These are phyloP conservation scores for Schizosaccharomyces pombe DNA, from an alignment of 805 yeast species.

Conservation along the genomic window DNA sequence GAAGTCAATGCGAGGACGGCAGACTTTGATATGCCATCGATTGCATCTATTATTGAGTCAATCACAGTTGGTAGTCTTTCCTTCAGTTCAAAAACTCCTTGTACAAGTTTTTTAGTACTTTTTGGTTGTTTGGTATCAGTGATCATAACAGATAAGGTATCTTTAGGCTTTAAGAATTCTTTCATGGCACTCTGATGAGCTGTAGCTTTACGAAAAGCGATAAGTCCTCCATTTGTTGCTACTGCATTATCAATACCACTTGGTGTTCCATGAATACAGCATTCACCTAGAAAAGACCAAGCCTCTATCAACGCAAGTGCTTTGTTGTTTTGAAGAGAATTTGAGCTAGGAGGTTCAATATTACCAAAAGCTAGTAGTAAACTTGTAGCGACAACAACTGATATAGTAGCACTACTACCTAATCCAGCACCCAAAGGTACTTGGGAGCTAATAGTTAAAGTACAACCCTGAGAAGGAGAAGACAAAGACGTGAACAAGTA, in stretches of 20 bases:
- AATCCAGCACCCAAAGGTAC: slow-evolving; percentile 92
- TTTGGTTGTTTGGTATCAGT: slow-evolving; percentile 78
- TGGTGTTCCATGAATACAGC: slow-evolving; percentile 89
- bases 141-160: slow-evolving; percentile 46
- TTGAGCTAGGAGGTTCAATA: not conserved
- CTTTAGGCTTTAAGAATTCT: slow-evolving; percentile 5
- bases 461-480: slow-evolving; percentile 16
- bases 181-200: slow-evolving; percentile 7
- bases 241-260: slow-evolving; percentile 93
- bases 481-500: slow-evolving; percentile 49
- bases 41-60: slow-evolving; percentile 42
- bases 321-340: not conserved
- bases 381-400: slow-evolving; percentile 65
- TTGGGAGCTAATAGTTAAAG: slow-evolving; percentile 52
- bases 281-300: slow-evolving; percentile 87
- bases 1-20: slow-evolving; percentile 38
- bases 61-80: slow-evolving; percentile 31
- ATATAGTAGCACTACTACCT: slow-evolving; percentile 78
- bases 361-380: slow-evolving; percentile 18
- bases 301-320: slow-evolving; percentile 31
- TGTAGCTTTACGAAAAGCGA: slow-evolving; percentile 43
- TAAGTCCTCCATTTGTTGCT: slow-evolving; percentile 90
- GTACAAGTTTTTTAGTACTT: slow-evolving; percentile 63
- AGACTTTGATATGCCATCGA: slow-evolving; percentile 47
- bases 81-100: slow-evolving; percentile 38